Evolutionary conservation across 805 yeast species (phyloP).

Genomic region (Saccharomycopsis selenospora): DNA sequence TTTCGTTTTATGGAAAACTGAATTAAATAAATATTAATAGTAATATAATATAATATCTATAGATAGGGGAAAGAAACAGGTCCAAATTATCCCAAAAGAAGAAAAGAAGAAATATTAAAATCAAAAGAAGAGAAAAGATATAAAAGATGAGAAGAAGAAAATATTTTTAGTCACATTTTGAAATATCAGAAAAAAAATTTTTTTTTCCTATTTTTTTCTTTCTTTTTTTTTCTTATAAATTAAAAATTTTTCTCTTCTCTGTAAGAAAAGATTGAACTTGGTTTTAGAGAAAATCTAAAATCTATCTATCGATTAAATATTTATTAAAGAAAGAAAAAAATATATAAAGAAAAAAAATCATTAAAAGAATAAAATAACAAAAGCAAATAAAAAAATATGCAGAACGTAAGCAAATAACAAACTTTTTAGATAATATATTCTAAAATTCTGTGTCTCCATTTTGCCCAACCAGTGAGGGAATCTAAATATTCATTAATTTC

Average conservation of each 20-base stretch:
- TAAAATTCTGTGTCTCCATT: conserved; percentile 28
- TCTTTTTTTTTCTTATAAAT: too few relatives aligned
- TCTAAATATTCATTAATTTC: conserved; percentile 33
- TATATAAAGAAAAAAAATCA: too few relatives aligned
- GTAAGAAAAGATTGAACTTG: too few relatives aligned
- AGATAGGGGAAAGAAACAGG: background rate
- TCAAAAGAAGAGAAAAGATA: background rate
- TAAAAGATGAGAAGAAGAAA: background rate
- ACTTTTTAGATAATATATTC: conserved; percentile 20
- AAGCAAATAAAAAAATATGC: too few relatives aligned
- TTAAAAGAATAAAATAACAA: too few relatives aligned
- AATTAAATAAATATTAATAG: background rate
- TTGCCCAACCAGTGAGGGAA: conserved; percentile 38
- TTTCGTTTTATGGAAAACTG: background rate
- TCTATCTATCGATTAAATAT: too few relatives aligned
- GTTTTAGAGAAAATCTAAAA: too few relatives aligned
- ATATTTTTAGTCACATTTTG: background rate
- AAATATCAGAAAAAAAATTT: too few relatives aligned
- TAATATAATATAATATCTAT: background rate
- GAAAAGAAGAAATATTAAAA: background rate
- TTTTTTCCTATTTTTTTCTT: too few relatives aligned
- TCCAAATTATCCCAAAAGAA: conserved; percentile 1
- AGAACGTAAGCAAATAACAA: too few relatives aligned
- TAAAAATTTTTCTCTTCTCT: too few relatives aligned
- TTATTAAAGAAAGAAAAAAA: too few relatives aligned